phyloP scores from a whole-genome alignment of 208 protist genomes.

The Acanthamoeba sp. region DNA sequence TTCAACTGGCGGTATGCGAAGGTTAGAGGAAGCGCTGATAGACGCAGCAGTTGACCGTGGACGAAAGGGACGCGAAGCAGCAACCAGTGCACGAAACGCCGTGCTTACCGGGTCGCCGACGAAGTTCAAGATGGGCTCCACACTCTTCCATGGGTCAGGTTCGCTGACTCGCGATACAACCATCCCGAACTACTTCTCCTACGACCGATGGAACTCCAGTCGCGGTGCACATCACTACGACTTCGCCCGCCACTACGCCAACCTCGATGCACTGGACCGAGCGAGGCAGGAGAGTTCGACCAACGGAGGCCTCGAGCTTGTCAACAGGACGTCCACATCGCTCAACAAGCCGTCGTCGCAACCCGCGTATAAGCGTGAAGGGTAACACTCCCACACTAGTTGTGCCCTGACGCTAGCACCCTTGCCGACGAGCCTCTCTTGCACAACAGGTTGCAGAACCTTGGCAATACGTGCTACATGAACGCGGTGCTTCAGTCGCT shows the following conservation, averaged over 20 bases:
- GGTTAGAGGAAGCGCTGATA: no score
- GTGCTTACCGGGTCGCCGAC: not conserved
- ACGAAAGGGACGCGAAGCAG: no score
- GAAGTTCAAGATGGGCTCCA: not conserved
- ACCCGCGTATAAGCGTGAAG: not conserved
- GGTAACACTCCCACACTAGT: not conserved
- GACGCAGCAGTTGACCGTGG: no score
- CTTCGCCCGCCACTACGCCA: not conserved
- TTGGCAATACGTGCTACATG: slow-evolving; percentile 92
- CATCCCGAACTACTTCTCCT: not conserved
- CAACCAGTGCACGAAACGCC: no score
- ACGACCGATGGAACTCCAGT: not conserved
- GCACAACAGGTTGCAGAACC: slow-evolving; percentile 78
- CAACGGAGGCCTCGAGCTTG: not conserved
- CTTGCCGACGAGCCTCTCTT: not conserved
- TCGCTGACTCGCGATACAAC: not conserved
- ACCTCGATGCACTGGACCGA: not conserved
- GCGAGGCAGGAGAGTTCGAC: not conserved
- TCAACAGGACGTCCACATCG: not conserved
- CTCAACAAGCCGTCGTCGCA: not conserved
- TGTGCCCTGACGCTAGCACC: not conserved
- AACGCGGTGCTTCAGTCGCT: slow-evolving; percentile 87
- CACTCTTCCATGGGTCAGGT: not conserved
- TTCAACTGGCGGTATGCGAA: no score
- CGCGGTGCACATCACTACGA: not conserved